Evolutionary conservation across 208 protist species (phyloP).

Genomic region (Crithidia acanthocephali): DNA sequence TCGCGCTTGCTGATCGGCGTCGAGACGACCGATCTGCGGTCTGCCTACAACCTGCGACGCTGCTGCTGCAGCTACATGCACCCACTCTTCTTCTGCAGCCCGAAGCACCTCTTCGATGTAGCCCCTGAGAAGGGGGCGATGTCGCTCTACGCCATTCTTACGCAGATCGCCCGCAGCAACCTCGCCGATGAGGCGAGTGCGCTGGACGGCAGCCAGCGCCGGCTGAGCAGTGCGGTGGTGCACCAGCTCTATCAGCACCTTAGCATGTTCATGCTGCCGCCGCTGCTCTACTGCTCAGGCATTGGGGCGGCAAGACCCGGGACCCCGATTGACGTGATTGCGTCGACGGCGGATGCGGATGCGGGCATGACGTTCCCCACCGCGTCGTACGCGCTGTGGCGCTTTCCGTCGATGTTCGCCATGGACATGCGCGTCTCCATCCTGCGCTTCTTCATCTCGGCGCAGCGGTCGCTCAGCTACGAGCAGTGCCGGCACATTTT

Average conservation of each 20-base stretch:
- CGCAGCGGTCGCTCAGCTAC: slow-evolving; percentile 43
- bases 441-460: slow-evolving; percentile 59
- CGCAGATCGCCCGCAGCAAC: slow-evolving; percentile 15
- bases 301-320: slow-evolving; percentile 12
- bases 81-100: slow-evolving; percentile 34
- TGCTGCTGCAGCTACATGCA: slow-evolving; percentile 28
- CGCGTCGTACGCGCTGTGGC: slow-evolving; percentile 70
- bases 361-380: slow-evolving; percentile 34
- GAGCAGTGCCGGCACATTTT: slow-evolving; percentile 22
- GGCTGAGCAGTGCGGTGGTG: slow-evolving; percentile 71
- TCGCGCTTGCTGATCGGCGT: slow-evolving; percentile 12
- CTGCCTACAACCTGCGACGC: not conserved
- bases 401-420: slow-evolving; percentile 66
- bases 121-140: slow-evolving; percentile 22
- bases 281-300: slow-evolving; percentile 40
- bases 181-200: slow-evolving; percentile 3
- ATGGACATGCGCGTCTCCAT: slow-evolving; percentile 65
- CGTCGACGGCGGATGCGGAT: not conserved
- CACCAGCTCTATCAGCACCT: slow-evolving; percentile 73
- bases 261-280: slow-evolving; percentile 59
- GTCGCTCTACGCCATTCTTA: slow-evolving; percentile 27
- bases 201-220: slow-evolving; percentile 41
- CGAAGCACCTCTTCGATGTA: slow-evolving; percentile 36
- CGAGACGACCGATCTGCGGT: not conserved
- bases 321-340: not conserved